These are phyloP conservation scores for Stylonectria norvegica DNA, from an alignment of 2,329 filamentous ascomycete species.

Conservation along the genomic window DNA sequence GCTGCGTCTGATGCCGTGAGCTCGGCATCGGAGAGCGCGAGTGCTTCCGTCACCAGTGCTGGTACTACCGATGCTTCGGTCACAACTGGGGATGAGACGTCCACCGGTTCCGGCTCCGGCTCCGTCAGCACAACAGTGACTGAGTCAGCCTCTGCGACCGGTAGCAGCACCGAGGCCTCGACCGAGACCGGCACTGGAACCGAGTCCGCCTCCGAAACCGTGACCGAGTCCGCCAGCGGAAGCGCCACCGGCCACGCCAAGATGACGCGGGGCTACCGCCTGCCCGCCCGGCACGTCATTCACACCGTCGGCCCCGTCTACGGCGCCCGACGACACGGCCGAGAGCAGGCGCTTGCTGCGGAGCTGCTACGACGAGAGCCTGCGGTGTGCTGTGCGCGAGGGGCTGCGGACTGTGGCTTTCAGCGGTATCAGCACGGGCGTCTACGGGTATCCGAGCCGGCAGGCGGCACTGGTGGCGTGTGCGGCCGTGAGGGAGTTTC, in stretches of 20 bases:
- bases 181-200: conserved; percentile 82
- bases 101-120: too few relatives aligned
- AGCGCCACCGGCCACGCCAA: conserved; percentile 78
- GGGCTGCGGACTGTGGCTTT: conserved; percentile 74
- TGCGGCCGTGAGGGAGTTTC: conserved; percentile 52
- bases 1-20: too few relatives aligned
- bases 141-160: too few relatives aligned
- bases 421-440: conserved; percentile 77
- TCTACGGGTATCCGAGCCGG: conserved; percentile 80
- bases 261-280: conserved; percentile 72
- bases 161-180: conserved; percentile 81
- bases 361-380: conserved; percentile 65
- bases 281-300: conserved; percentile 78
- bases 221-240: too few relatives aligned
- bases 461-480: conserved; percentile 73
- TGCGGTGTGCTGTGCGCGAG: conserved; percentile 68
- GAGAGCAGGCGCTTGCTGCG: conserved; percentile 48
- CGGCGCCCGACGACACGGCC: conserved; percentile 32
- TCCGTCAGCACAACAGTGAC: too few relatives aligned
- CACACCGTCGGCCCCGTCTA: conserved; percentile 90
- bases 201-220: conserved; percentile 58
- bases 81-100: too few relatives aligned
- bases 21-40: too few relatives aligned
- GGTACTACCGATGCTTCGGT: too few relatives aligned
- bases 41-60: too few relatives aligned